Evolutionary conservation across 495 filamentous ascomycete genomes (phyloP).

Genomic region (Neurospora tetrasperma): DNA sequence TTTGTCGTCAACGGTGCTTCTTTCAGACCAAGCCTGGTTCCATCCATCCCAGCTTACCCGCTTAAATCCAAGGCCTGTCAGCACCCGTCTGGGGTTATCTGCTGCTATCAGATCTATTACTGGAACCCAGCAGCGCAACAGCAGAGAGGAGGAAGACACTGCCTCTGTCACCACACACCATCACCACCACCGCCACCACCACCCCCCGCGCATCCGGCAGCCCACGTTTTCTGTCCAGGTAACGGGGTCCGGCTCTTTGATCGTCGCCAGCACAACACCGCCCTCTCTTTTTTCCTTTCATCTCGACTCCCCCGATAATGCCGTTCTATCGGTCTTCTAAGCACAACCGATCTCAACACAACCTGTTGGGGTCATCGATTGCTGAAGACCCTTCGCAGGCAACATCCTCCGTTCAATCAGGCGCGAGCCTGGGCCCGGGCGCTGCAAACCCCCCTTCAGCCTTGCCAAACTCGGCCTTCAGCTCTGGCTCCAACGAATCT

Average conservation of each 20-base stretch:
- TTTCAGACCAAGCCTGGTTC: neutral
- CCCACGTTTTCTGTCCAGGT: neutral
- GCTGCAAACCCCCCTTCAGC: constrained; percentile 34
- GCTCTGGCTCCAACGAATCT: constrained; percentile 33
- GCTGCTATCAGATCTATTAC: neutral
- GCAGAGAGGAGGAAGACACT: neutral
- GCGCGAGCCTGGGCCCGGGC: constrained; percentile 21
- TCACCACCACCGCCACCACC: neutral
- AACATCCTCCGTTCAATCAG: constrained; percentile 15
- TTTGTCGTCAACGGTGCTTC: neutral
- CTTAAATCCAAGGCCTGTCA: neutral
- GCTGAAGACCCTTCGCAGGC: constrained; percentile 16
- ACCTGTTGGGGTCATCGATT: constrained; percentile 31
- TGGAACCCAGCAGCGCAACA: neutral
- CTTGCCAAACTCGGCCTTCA: constrained; percentile 33
- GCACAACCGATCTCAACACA: constrained; percentile 42
- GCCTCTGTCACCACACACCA: neutral
- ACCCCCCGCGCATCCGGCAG: neutral
- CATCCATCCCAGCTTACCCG: neutral
- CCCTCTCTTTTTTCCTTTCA: neutral
- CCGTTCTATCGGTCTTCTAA: constrained; percentile 38
- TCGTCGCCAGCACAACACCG: neutral
- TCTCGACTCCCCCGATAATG: constrained; percentile 21
- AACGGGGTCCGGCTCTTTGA: neutral
- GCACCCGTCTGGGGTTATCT: neutral